phyloP scores from a whole-genome alignment of 1,284 basidiomycete species.

The Cutaneotrichosporon mucoides region DNA sequence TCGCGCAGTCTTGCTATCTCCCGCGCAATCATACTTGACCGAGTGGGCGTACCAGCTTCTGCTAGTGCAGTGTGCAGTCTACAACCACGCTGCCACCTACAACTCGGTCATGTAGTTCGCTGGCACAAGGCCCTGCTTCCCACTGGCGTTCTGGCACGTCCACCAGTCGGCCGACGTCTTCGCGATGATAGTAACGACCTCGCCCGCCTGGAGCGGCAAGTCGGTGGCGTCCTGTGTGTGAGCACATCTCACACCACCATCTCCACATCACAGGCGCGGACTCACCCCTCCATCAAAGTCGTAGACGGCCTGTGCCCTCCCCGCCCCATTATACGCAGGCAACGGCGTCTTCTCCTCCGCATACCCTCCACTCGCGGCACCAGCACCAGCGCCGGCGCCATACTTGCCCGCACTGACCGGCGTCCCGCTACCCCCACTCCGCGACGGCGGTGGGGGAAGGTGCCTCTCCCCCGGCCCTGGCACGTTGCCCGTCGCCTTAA shows the following conservation, averaged over 20 bases:
- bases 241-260: no score
- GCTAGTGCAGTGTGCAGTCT: no score
- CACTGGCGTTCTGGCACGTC: conserved; percentile 44
- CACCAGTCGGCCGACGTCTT: conserved; percentile 47
- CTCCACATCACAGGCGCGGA: no score
- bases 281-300: conserved; percentile 40
- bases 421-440: background rate
- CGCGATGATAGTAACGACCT: conserved; percentile 42
- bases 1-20: no score
- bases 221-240: conserved; percentile 33
- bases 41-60: no score
- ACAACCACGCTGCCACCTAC: no score
- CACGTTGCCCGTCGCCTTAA: background rate
- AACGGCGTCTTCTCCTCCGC: background rate
- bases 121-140: conserved; percentile 40
- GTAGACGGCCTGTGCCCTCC: conserved; percentile 39
- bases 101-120: conserved; percentile 41
- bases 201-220: conserved; percentile 32
- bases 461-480: background rate
- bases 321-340: background rate
- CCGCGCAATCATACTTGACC: no score
- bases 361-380: background rate
- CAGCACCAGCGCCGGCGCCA: background rate
- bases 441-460: background rate
- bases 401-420: background rate